Base-by-base conservation (phyloP, 306 rosid genomes). In the Sphenostylis stenocarpa region DNA sequence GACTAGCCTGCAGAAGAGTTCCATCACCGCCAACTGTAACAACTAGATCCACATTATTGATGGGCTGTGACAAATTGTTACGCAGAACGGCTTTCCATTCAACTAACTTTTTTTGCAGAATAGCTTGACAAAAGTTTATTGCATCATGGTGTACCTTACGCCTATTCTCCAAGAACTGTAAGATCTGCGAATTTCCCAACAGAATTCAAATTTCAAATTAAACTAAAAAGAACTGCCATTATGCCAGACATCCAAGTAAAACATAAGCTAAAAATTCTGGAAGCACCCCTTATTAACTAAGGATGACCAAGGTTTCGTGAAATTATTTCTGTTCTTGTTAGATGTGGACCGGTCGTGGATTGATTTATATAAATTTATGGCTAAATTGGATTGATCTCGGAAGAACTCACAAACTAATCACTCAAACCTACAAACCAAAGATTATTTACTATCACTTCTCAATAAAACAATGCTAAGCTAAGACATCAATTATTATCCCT, bases 21-120 rank as follows among this genome's bases (percentile, higher is more conserved):
- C 98, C 98, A 85, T 90, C 98, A 31, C 97, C 98, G 51, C 98
- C 98, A 78, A 95, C 74, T 33, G 98, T 84, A 43, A 92, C 85
- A 73, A 95, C 92, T 75, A 95, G 76, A 76, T 95, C 98, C 58
- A 95, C 91, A 61, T 90, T 82, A 57, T 45, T 84, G 81, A 95
- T 90, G 60, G 91, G 91, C 81, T 82, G 78, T 10, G 86, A 80
- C 68, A 90, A 78, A 77, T 83, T 60, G 31, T 73, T 77, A 60
- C 90, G 93, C 15, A 11, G 6, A 34, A 90, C 41, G 60, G 96
- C 77, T 77, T 86, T 85, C 97, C 98, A 92, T 81, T 86, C 89
- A 78, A 92, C 86, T 60, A 90, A 76, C 83, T 92, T 95, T 48
- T 79, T 80, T 78, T 3, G 86, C 84, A 95, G 82, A 75, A 95